Evolutionary conservation across 2,329 filamentous ascomycete genomes (phyloP), one percentile per base, ranked within the genome.

Genomic region (Aspergillus tanneri): DNA sequence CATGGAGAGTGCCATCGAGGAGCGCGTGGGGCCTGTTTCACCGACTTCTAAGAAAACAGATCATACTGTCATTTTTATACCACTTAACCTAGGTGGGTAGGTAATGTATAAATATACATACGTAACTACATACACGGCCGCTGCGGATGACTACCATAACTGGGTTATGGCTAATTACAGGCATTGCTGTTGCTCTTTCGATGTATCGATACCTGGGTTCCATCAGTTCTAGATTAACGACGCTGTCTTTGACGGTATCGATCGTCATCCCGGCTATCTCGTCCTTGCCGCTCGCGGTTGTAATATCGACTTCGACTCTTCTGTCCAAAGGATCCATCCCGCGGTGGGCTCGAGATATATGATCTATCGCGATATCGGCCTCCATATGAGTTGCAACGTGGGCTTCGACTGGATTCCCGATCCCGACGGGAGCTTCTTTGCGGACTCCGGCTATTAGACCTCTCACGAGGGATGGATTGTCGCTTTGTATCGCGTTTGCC

Each of bases 401-500:
- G 60, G 34, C 63, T 64, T 46, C 63, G 59, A 55, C 62, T 65
- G 23, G 42, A 50, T 54, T 60, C 50, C 64, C 62, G 67, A 65
- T 61, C 60, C 11, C 55, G 62, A 47, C 60, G 56, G 24, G 59
- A 55, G 38, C 52, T 50, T 34, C 60, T 57, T 61, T 72, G 76
- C 43, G 75, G 77, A 50, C 73, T 80, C 51, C 70, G 73, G 58
- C 72, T 76, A 21, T 70, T 66, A 45, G 64, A 65, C 47, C 61
- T 55, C 43, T 59, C 55, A 23, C 54, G 54, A 46, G 50, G 55
- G 43, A 50, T 22, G 43, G 49, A 38, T 19, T 40, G 46, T 40
- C 50, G 43, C 24, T 49, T 36, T 18, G 59, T 50, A 40, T 56
- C 62, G 24, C 55, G 62, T 45, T 86, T 84, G 51, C 89, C 86